Evolutionary conservation across 1,284 basidiomycete species (phyloP), one percentile per base, ranked within the genome.

Genomic region (Ganoderma lucidum): DNA sequence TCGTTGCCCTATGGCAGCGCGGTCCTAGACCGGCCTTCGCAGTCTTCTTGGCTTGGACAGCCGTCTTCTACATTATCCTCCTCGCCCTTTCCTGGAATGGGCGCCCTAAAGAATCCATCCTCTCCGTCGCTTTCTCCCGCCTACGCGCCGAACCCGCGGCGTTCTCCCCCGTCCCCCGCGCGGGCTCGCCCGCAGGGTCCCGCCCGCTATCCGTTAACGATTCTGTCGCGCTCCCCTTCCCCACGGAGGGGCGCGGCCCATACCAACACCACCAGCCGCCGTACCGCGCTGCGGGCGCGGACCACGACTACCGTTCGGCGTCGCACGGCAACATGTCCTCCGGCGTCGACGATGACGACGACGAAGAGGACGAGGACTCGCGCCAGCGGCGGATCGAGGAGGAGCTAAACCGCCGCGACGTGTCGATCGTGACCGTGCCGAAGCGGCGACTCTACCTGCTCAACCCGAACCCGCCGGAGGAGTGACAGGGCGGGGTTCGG

Each of bases 391-490:
- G 88, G 73, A 93, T 94, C 55, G 93, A 94, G 78, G 89, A 91
- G 67, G 93, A 94, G 79, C 92, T 94, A 86, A 88, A 84, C 51
- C 84, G 92, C 75, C 86, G 92, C 65, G 91, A 94, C 72, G 91
- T 94, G 39, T 92, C 91, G 32, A 93, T 94, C 75, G 87, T 94
- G 71, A 94, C 93, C 17, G 88, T 93, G 45, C 93, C 93, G 37
- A 90, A 87, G 77, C 90, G 92, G 72, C 88, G 87, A 75, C 81
- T 94, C 67, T 89, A 88, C 84, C 86, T 94, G 62, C 85, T 87
- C 65, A 94, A 94, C 77, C 91, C 91, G 5, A 84, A 82, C 56
- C 72, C 72, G 44, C 72, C 72, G 55, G 72, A 74, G 55, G 67
- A 70, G 30, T 56, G 32, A 35, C 53, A 62, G 65, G 51, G 63